Percentiles rank a stretch among this genome's conserved stretches.
phyloP scores from a whole-genome alignment of 2,329 filamentous ascomycete species.

The Arthrobotrys sinensis region DNA sequence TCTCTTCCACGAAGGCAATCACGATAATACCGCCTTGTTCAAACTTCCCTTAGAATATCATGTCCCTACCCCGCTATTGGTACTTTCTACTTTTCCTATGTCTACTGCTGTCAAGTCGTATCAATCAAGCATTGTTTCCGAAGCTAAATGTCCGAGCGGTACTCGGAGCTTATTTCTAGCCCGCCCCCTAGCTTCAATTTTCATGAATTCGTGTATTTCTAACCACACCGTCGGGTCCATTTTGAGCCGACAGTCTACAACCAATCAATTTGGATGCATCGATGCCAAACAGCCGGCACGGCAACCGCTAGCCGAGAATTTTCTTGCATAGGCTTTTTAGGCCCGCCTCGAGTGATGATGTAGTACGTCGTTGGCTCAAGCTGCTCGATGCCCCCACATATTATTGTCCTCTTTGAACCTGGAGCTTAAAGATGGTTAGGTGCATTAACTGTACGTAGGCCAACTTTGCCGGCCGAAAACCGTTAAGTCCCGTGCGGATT shows the following conservation, averaged over 20 bases:
- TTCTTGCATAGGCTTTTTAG: slow-evolving; percentile 6
- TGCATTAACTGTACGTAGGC: neutral
- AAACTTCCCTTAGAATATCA: neutral
- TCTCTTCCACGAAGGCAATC: too few relatives aligned
- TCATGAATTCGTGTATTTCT: slow-evolving; percentile 4
- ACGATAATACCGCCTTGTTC: too few relatives aligned
- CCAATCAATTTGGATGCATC: slow-evolving; percentile 24
- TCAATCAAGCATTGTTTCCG: neutral
- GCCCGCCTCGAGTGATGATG: slow-evolving; percentile 25
- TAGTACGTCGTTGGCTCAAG: slow-evolving; percentile 30
- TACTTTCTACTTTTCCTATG: too few relatives aligned
- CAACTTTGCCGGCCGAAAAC: slow-evolving; percentile 48
- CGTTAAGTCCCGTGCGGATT: slow-evolving; percentile 43
- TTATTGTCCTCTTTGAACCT: neutral
- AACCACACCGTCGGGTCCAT: slow-evolving; percentile 37
- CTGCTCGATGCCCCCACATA: neutral
- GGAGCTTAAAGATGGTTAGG: neutral
- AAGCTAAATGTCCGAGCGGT: slow-evolving; percentile 9
- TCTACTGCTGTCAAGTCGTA: neutral
- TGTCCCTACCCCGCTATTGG: too few relatives aligned
- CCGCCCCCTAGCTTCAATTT: neutral
- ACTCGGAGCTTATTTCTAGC: slow-evolving; percentile 27
- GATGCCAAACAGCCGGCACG: slow-evolving; percentile 14
- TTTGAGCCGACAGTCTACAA: slow-evolving; percentile 29
- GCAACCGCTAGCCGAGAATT: neutral